Base-by-base conservation (phyloP, 2,329 filamentous ascomycete species). In the Alternaria sp. region DNA sequence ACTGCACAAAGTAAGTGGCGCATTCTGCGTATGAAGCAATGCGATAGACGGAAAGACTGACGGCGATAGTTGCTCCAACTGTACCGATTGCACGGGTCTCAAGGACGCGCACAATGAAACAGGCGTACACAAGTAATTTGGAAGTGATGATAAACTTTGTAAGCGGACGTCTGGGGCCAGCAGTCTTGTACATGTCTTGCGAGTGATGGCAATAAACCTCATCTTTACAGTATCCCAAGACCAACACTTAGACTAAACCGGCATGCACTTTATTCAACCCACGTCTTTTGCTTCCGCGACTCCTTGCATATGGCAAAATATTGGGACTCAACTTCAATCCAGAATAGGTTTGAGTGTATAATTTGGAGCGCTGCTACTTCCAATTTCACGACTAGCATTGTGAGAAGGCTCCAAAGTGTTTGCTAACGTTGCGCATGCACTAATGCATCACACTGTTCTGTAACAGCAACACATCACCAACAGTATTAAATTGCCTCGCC, bases 31-130 rank as follows among this genome's bases (percentile, higher is more conserved):
- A 43, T 50, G 9, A 15, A 14, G 11, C 15, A 18, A 18, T 37
- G 18, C 14, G 28, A 28, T 11, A 15, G 49, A 12, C 9, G n/a
- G 5, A 6, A 20, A 50, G 14, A 10, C 61, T 63, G n/a, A 63
- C 51, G 9, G 11, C 33, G 11, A 18, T 45, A 65, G 60, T 46
- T 65, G 63, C 46, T 25, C 33, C 10, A 65, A 63, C 21, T 65
- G 63, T 30, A 56, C 56, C 7, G 49, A 63, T 43, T 65, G 63
- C 20, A 53, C 33, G 28, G 63, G 63, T 15, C 21, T 65, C 20
- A 63, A 53, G 46, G 50, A 62, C 20, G 55, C 45, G 15, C 50
- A 57, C 5, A 60, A 65, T 11, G 26, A 65, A 54, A 63, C 28
- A 6, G 56, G 55, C 20, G 56, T 65, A 10, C 63, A 65, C 28